Percentiles rank a stretch among this genome's conserved stretches.
These are phyloP conservation scores for Magnolia officinalis DNA, from an alignment of 164 flowering plant species.

Conservation along the genomic window DNA sequence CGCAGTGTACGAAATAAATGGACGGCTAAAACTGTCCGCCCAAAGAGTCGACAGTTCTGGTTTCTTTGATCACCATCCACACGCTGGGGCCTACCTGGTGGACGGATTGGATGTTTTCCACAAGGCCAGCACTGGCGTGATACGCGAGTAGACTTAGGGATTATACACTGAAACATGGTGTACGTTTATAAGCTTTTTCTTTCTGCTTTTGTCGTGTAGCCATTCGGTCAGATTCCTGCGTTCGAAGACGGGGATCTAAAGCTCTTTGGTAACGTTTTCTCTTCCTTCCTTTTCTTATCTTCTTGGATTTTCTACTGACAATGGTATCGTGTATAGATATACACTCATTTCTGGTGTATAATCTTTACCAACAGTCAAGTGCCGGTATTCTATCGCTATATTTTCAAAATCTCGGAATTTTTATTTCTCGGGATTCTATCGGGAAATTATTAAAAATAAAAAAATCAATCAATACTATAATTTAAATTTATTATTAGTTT, in stretches of 20 bases:
- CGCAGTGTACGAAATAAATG: neutral
- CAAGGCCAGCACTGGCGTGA: too few species aligned
- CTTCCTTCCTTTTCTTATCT: too few species aligned
- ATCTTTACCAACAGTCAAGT: neutral
- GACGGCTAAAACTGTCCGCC: constrained; percentile 15
- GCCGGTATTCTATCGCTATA: too few species aligned
- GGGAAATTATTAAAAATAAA: too few species aligned
- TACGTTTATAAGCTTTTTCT: neutral
- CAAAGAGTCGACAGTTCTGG: constrained; percentile 9
- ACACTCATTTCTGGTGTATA: neutral
- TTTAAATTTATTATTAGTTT: too few species aligned
- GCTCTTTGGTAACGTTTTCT: constrained; percentile 43
- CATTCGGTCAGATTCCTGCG: constrained; percentile 25
- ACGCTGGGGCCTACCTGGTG: neutral
- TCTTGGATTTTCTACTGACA: too few species aligned
- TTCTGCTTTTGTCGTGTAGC: constrained; percentile 3
- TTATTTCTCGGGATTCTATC: too few species aligned
- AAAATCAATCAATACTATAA: too few species aligned
- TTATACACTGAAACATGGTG: neutral
- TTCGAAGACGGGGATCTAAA: constrained; percentile 55
- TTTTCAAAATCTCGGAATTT: too few species aligned
- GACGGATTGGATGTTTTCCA: neutral
- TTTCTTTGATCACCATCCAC: constrained; percentile 3
- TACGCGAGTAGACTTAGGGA: too few species aligned
- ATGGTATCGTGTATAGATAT: neutral